Evolutionary conservation across 805 yeast genomes (phyloP).

Genomic region (Isabelozyma rhagii): DNA sequence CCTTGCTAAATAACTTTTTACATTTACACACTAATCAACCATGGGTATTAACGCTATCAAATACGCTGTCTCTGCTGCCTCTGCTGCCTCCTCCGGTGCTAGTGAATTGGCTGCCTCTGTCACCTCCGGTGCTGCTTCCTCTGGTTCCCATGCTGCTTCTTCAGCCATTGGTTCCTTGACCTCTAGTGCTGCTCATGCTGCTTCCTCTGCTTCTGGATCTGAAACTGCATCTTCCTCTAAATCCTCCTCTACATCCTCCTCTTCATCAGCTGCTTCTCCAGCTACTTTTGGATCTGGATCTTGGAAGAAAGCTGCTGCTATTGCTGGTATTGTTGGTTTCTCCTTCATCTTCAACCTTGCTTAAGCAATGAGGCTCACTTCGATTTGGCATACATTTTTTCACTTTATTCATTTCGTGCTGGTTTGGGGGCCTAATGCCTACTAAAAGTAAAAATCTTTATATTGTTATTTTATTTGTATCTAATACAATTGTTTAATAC

Average conservation of each 20-base stretch:
- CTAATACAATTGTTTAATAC: not conserved
- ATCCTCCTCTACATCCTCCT: conserved; percentile 9
- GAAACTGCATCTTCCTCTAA: conserved; percentile 6
- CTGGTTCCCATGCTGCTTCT: conserved; percentile 5
- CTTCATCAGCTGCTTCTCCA: conserved; percentile 13
- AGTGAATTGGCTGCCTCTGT: conserved; percentile 13
- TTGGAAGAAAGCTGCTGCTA: conserved; percentile 37
- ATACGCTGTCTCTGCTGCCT: conserved; percentile 18
- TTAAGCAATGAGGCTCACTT: conserved; percentile 3
- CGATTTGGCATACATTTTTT: not conserved
- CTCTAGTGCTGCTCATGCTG: conserved; percentile 10
- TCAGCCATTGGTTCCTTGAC: conserved; percentile 10
- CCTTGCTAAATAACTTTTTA: not conserved
- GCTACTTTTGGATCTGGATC: conserved; percentile 16
- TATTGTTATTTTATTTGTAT: not conserved
- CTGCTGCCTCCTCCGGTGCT: conserved; percentile 8
- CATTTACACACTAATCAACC: conserved; percentile 2
- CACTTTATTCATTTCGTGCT: not conserved
- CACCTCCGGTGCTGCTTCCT: conserved; percentile 11
- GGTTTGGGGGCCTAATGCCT: not conserved
- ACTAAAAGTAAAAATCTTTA: not conserved
- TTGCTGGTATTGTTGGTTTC: conserved; percentile 34
- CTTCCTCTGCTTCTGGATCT: conserved; percentile 10
- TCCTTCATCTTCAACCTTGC: conserved; percentile 29
- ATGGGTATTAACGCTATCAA: conserved; percentile 30